Evolutionary conservation across 495 filamentous ascomycete genomes (phyloP).

Genomic region (Lasiosphaeria hispida): DNA sequence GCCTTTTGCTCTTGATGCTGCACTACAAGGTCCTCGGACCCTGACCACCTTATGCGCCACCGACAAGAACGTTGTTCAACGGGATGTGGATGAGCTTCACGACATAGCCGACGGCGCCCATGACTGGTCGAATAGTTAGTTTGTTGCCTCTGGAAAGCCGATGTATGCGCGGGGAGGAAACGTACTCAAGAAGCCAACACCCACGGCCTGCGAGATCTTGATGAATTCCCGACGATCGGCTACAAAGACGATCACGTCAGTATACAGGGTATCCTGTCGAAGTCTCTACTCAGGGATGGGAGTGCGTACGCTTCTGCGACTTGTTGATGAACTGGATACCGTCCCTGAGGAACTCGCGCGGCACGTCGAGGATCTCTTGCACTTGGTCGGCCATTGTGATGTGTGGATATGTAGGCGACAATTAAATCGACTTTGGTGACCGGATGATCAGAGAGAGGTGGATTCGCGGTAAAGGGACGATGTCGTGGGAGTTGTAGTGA

Average conservation of each 20-base stretch:
- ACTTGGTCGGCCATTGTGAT: conserved; percentile 68
- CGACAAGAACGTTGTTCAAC: conserved; percentile 49
- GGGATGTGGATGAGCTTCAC: conserved; percentile 72
- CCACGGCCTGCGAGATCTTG: conserved; percentile 94
- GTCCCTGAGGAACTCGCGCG: conserved; percentile 77
- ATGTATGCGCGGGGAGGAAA: neutral
- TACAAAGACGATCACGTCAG: conserved; percentile 10
- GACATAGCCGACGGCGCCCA: conserved; percentile 72
- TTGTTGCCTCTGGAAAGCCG: neutral
- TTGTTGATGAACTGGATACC: conserved; percentile 78
- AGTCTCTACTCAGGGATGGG: neutral
- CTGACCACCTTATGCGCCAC: conserved; percentile 37
- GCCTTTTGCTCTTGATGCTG: neutral
- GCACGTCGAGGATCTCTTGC: conserved; percentile 77
- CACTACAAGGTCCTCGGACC: neutral
- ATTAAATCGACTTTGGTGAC: neutral
- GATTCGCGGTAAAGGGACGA: neutral
- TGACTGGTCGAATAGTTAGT: conserved; percentile 19
- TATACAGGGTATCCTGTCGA: too few species aligned
- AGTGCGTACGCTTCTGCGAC: conserved; percentile 74
- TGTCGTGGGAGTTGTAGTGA: conserved; percentile 9
- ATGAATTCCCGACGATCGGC: conserved; percentile 85
- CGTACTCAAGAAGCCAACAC: conserved; percentile 53
- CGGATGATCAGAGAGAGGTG: conserved; percentile 1
- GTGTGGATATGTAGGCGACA: conserved; percentile 3